Evolutionary conservation across 495 filamentous ascomycete genomes (phyloP), one percentile per base, ranked within the genome.

Genomic region (Jackrogersella multiformis): DNA sequence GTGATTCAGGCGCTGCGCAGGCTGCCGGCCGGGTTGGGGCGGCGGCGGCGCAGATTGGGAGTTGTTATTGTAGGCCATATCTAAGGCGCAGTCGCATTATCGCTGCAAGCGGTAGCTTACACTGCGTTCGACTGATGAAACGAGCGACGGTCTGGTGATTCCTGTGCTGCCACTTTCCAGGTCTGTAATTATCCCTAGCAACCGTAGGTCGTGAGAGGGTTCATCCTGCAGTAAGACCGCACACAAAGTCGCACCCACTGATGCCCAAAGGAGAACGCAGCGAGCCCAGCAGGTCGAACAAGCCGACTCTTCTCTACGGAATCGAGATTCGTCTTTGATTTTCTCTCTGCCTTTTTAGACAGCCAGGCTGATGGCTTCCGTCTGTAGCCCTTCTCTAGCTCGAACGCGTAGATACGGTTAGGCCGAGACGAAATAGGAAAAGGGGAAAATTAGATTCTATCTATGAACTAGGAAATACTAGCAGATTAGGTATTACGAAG

Each of bases 1-100:
- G 48, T 73, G 72, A 53, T 77, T 78, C 59, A 82, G 61, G 26
- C 68, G 49, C 26, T 73, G 57, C 65, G 63, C 28, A 67, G 74
- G 12, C 53, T 73, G 42, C 68, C 65, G 48, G 62, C 41, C 38
- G 35, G 69, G 44, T 68, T 65, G 68, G 12, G 56, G 56, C 5
- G 45, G 45, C 23, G 13, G 21, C 26, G 21, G 41, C 21, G 59
- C 42, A 36, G 38, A 44, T 28, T 65, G 64, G 36, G 60, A 63
- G 41, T 35, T 59, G 16, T 51, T 66, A 20, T 64, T 68, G 42
- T 66, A 72, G 20, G 70, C 53, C 70, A 73, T 74, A n/a, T 23
- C 52, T 48, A 28, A 4, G 44, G 53, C 18, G 46, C 57, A 58
- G 66, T 23, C 24, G 26, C 26, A 30, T 30, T 18, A 18, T 9